Evolutionary conservation across 2,329 filamentous ascomycete species (phyloP), one percentile per base, ranked within the genome.

Genomic region (Daldinia sp.): DNA sequence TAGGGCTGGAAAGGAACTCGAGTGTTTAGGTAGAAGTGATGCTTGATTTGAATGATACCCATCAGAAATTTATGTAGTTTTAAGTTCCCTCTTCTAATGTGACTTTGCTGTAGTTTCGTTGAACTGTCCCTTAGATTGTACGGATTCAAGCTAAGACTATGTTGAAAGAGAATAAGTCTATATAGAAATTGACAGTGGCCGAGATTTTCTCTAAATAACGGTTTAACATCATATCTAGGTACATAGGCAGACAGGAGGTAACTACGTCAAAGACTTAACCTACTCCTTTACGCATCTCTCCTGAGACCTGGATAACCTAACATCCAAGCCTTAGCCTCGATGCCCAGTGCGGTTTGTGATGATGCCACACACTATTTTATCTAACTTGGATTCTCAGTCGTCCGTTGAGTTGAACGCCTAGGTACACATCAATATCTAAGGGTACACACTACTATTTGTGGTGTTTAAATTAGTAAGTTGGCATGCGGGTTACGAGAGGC

Each of bases 31-130:
- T 12, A 33, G 26, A 48, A 54, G 46, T 13, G 54, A 67, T 39
- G 61, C 6, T 10, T 68, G 65, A 56, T 60, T 68, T 63, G 50
- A 60, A 69, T 69, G 67, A 69, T 69, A 69, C 67, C 67, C 67
- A 63, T 60, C 59, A 61, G n/a, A 60, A 33, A 12, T 42, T 15
- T n/a, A 18, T 55, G 35, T 44, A 15, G 20, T 20, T 35, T 39
- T 15, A 12, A 39, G 35, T 23, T 42, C 10, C 41, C 7, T 6
- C 12, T 48, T 46, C 13, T 50, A 2, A 23, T 23, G 15, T 51
- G 26, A 33, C 1, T 9, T 51, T 33, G 26, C 15, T 30, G 26
- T 28, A 13, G 13, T 15, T 48, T 3, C 10, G 44, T 13, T 12
- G 10, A 46, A 46, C 5, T 9, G 42, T 48, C 33, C 7, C 10